Conservation (phyloP, 192 early-diverging fungal genomes). For the Coemansia sp. region DNA sequence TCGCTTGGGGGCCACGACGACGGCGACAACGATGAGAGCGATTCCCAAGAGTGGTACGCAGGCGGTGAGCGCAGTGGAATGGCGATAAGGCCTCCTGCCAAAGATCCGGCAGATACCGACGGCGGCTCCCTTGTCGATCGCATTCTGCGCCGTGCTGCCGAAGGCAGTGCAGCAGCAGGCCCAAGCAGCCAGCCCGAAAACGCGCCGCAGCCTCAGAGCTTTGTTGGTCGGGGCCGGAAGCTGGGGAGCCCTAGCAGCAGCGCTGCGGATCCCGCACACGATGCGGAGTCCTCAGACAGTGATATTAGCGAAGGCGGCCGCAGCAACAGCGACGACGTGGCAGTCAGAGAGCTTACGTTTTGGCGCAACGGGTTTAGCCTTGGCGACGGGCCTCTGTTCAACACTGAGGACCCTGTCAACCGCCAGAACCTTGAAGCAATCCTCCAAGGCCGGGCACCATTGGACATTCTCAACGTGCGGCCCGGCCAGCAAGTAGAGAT, state of each 20-base stretch:
- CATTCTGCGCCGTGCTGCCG: conserved; percentile 39
- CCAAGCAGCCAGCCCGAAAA: background rate
- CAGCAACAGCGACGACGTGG: conserved; percentile 12
- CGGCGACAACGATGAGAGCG: conserved; percentile 10
- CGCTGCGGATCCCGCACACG: background rate
- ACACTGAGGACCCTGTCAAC: conserved; percentile 84
- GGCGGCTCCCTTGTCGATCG: conserved; percentile 41
- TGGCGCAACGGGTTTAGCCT: conserved; percentile 96
- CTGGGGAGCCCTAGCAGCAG: conserved; percentile 6
- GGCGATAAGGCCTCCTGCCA: conserved; percentile 20
- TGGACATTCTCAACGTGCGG: conserved; percentile 78
- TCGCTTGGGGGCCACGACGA: conserved; percentile 11
- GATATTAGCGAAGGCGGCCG: background rate
- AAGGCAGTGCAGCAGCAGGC: conserved; percentile 14
- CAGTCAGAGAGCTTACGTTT: conserved; percentile 76
- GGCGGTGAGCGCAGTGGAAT: conserved; percentile 95
- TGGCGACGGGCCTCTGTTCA: conserved; percentile 84
- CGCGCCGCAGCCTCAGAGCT: conserved; percentile 3
- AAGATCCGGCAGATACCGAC: conserved; percentile 9
- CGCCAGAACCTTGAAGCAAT: conserved; percentile 80
- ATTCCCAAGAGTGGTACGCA: conserved; percentile 65
- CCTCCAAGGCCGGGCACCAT: conserved; percentile 84
- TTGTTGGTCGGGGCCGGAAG: conserved; percentile 34
- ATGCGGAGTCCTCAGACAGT: background rate
- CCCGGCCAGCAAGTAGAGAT: conserved; percentile 90